Conservation (phyloP, 75 land plant species). For the Sequoia sempervirens region DNA sequence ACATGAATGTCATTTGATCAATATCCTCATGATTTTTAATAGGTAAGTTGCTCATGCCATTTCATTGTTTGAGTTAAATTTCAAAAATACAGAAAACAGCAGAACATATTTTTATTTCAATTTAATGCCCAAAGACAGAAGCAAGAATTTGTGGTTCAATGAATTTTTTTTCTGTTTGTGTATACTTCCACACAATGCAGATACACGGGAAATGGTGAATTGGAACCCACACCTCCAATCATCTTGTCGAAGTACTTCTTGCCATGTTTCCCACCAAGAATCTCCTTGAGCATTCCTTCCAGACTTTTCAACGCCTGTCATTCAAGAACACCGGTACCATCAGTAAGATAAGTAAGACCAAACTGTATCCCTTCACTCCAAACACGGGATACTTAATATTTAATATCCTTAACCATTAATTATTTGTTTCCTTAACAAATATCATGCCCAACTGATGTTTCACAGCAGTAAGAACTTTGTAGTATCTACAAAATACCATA, state of each 20-base stretch:
- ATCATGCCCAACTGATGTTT: background rate
- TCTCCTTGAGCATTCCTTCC: slow-evolving; percentile 93
- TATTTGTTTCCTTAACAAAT: background rate
- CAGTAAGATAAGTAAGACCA: background rate
- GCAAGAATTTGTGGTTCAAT: background rate
- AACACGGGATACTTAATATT: background rate
- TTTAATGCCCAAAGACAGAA: background rate
- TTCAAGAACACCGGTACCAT: background rate
- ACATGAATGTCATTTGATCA: background rate
- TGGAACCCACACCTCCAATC: slow-evolving; percentile 73
- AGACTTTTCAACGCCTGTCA: slow-evolving; percentile 89
- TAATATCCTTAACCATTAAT: background rate
- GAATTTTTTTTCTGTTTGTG: background rate
- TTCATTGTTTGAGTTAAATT: background rate
- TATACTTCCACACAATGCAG: background rate
- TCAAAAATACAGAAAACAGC: background rate
- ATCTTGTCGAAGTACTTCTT: slow-evolving; percentile 85
- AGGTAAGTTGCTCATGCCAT: background rate
- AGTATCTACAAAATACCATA: background rate
- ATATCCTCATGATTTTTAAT: background rate
- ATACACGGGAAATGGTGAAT: background rate
- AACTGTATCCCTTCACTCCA: background rate
- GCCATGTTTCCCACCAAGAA: slow-evolving; percentile 99
- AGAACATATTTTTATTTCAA: background rate
- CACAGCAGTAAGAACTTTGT: background rate